phyloP scores from a whole-genome alignment of 169 alveolate genomes.

The Cytauxzoon felis region DNA sequence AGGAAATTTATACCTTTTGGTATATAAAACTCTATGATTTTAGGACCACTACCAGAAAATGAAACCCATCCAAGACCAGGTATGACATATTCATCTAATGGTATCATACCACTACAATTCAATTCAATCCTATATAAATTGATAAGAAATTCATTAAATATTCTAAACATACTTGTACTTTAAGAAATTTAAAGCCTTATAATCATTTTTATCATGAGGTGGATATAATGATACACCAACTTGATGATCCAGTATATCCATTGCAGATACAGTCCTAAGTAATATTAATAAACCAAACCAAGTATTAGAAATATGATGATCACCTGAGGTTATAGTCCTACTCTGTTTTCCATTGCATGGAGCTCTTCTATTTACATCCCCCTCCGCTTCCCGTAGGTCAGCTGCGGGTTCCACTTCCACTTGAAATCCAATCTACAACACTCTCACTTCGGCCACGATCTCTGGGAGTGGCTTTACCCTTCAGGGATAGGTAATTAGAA shows the following conservation, averaged over 20 bases:
- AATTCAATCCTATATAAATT: conserved; percentile 15
- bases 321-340: no score
- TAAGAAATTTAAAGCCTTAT: conserved; percentile 11
- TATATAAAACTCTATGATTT: conserved; percentile 66
- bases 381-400: no score
- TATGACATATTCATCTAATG: conserved; percentile 75
- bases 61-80: conserved; percentile 81
- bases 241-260: conserved; percentile 60
- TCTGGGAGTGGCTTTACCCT: no score
- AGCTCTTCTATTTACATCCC: background rate
- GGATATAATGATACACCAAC: conserved; percentile 66
- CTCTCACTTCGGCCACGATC: no score
- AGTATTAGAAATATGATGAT: no score
- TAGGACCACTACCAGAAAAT: conserved; percentile 71
- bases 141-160: background rate
- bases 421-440: no score
- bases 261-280: conserved; percentile 42
- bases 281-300: background rate
- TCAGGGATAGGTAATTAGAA: no score
- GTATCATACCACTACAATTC: conserved; percentile 42
- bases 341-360: background rate
- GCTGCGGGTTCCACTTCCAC: no score
- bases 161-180: conserved; percentile 47
- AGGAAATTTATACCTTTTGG: conserved; percentile 72
- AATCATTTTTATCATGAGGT: conserved; percentile 56